A percentile compares a stretch with the other conserved stretches of the same genome.
Conservation (phyloP, 164 flowering plant species). For the Umbilicus rupestris region DNA sequence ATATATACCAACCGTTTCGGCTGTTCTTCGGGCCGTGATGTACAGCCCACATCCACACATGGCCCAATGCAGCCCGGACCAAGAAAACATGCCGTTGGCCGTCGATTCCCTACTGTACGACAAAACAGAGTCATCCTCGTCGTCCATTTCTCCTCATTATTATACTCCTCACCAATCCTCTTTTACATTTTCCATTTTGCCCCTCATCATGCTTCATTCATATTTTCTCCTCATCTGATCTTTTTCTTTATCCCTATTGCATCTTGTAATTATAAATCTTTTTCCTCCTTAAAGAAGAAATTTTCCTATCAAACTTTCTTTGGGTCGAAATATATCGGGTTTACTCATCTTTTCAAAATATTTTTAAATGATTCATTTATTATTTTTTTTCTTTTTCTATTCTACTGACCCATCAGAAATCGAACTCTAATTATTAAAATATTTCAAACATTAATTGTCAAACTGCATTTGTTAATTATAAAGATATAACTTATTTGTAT, state of each 20-base stretch:
- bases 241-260: not conserved
- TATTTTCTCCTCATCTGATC: constrained; percentile 7
- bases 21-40: constrained; percentile 92
- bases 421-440: too few relatives aligned
- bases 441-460: too few relatives aligned
- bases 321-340: too few relatives aligned
- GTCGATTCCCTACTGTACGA: constrained; percentile 84
- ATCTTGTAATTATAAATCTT: too few relatives aligned
- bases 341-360: too few relatives aligned
- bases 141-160: constrained; percentile 3
- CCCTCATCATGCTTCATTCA: constrained; percentile 27
- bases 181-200: constrained; percentile 26
- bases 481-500: too few relatives aligned
- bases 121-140: constrained; percentile 26
- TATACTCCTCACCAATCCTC: not conserved
- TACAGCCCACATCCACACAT: constrained; percentile 79
- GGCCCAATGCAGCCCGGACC: constrained; percentile 84
- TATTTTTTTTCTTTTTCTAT: too few relatives aligned
- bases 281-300: too few relatives aligned
- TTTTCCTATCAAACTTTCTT: too few relatives aligned
- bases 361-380: too few relatives aligned
- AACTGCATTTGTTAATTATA: too few relatives aligned
- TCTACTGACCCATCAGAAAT: too few relatives aligned
- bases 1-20: constrained; percentile 95
- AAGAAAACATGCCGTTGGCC: constrained; percentile 99